These are phyloP conservation scores for Pseudogymnoascus sp. DNA, from an alignment of 2,329 filamentous ascomycete genomes.

Conservation along the genomic window DNA sequence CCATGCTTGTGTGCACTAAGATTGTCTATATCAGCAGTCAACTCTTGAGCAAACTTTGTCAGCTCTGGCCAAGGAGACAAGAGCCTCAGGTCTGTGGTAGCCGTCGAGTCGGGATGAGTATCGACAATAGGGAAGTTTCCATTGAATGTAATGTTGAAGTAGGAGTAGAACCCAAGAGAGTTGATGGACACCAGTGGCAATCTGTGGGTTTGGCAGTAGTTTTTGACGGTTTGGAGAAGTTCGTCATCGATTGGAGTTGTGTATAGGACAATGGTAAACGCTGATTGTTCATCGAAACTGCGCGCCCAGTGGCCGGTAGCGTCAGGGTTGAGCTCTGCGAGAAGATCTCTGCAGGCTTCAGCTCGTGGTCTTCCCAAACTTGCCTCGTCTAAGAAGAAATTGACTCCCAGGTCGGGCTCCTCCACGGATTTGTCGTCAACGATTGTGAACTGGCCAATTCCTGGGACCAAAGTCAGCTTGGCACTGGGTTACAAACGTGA, in stretches of 20 bases:
- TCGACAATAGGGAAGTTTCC: conserved; percentile 87
- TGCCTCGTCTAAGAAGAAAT: conserved; percentile 86
- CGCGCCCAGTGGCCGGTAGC: conserved; percentile 69
- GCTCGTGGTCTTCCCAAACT: conserved; percentile 72
- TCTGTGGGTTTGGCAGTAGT: conserved; percentile 45
- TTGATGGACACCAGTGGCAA: conserved; percentile 77
- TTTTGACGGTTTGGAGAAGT: conserved; percentile 42
- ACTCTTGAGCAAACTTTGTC: conserved; percentile 53
- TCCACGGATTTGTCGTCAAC: conserved; percentile 71
- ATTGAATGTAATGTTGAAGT: conserved; percentile 73
- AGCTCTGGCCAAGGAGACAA: conserved; percentile 83
- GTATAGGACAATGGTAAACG: conserved; percentile 55
- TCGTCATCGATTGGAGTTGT: conserved; percentile 50
- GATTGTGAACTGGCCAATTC: conserved; percentile 87
- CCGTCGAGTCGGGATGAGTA: conserved; percentile 84
- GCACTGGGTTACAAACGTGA: neutral
- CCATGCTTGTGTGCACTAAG: conserved; percentile 78
- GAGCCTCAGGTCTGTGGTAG: conserved; percentile 77
- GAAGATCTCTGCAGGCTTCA: conserved; percentile 65
- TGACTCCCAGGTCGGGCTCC: conserved; percentile 81
- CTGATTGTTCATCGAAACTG: conserved; percentile 33
- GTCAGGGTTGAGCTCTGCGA: conserved; percentile 88
- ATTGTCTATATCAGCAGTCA: conserved; percentile 61
- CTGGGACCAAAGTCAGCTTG: conserved; percentile 31
- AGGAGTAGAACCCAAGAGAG: conserved; percentile 86